These are phyloP conservation scores for Eucalyptus globulus DNA, from an alignment of 345 rosid species.

Conservation along the genomic window DNA sequence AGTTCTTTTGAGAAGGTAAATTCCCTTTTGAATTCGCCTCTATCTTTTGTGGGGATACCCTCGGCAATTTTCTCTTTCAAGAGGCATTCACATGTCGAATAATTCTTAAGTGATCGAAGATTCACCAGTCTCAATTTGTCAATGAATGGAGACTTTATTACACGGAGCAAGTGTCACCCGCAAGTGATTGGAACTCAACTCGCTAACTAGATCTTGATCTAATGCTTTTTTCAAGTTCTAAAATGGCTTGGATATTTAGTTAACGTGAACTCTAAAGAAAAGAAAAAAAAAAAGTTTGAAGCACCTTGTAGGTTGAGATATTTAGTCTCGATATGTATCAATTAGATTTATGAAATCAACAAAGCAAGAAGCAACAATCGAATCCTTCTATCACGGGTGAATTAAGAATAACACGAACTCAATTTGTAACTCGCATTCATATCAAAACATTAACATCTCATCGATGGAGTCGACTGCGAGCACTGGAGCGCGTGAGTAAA, in stretches of 20 bases:
- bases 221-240: neutral
- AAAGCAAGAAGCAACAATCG: neutral
- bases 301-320: neutral
- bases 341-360: neutral
- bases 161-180: accelerated
- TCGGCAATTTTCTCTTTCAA: neutral
- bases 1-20: neutral
- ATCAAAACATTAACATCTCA: neutral
- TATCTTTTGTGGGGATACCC: too few relatives aligned
- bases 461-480: neutral
- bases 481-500: accelerated
- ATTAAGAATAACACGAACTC: neutral
- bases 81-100: neutral
- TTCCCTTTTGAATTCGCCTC: neutral
- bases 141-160: neutral
- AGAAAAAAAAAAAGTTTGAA: accelerated
- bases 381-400: accelerated
- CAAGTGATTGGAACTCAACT: accelerated
- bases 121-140: neutral
- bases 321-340: accelerated
- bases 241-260: neutral
- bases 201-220: neutral
- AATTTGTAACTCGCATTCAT: too few relatives aligned
- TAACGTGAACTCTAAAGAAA: neutral
- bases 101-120: neutral